These are phyloP conservation scores for Fraxinus albicans DNA, from an alignment of 305 asterid genomes.

Conservation along the genomic window DNA sequence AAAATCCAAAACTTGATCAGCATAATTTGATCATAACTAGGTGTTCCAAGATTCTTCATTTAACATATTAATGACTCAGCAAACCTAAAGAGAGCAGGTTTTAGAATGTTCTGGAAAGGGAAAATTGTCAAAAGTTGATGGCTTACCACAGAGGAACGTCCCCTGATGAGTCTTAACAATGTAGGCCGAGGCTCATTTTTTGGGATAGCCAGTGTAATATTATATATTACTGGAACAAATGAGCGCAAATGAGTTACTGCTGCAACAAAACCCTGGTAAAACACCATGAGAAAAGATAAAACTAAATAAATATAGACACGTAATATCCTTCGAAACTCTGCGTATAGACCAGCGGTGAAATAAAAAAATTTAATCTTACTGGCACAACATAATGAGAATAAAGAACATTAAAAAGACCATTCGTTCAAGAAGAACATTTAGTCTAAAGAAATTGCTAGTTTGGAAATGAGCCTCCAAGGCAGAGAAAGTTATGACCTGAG, in stretches of 20 bases:
- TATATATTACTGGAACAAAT: slow-evolving; percentile 64
- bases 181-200: slow-evolving; percentile 67
- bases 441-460: background rate
- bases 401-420: background rate
- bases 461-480: background rate
- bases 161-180: slow-evolving; percentile 61
- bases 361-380: background rate
- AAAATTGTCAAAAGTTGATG: background rate
- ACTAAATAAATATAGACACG: background rate
- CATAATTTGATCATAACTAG: background rate
- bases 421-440: background rate
- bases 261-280: slow-evolving; percentile 77
- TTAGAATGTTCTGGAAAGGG: background rate
- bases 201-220: slow-evolving; percentile 68
- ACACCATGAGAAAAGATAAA: slow-evolving; percentile 19
- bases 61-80: background rate
- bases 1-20: background rate
- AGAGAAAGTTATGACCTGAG: slow-evolving; percentile 1
- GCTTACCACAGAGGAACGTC: slow-evolving; percentile 67
- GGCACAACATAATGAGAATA: background rate
- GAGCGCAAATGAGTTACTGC: slow-evolving; percentile 65
- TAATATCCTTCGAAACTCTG: slow-evolving; percentile 5
- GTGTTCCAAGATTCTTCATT: background rate
- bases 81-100: background rate
- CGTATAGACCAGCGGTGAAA: slow-evolving; percentile 9